Conservation (phyloP, 768 basidiomycete species). For the Trametes maxima region DNA sequence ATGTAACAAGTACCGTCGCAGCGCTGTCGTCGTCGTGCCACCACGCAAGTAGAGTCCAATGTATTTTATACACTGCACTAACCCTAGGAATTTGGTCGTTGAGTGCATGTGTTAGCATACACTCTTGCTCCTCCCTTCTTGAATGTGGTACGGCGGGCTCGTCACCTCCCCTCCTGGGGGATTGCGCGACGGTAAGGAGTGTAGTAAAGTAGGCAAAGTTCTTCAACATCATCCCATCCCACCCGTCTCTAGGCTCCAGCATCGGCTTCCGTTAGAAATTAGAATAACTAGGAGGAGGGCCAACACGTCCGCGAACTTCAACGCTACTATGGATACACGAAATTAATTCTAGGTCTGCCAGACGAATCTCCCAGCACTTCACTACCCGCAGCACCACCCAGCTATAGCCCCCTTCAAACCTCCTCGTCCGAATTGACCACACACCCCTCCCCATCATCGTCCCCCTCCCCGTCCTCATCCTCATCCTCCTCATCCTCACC, state of each 20-base stretch:
- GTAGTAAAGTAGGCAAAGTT: too few relatives aligned
- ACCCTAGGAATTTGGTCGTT: not conserved
- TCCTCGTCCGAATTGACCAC: not conserved
- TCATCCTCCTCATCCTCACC: not conserved
- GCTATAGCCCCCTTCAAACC: slow-evolving; percentile 4
- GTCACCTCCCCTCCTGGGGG: too few relatives aligned
- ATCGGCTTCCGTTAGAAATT: not conserved
- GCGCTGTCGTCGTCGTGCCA: slow-evolving; percentile 10
- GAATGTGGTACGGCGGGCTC: too few relatives aligned
- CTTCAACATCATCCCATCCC: too few relatives aligned
- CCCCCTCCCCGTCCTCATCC: not conserved
- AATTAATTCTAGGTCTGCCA: not conserved
- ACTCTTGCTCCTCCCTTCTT: too few relatives aligned
- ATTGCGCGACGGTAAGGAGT: too few relatives aligned
- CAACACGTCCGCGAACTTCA: not conserved
- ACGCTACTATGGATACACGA: not conserved
- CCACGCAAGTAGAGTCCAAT: slow-evolving; percentile 16
- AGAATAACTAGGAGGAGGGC: not conserved
- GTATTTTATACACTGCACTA: slow-evolving; percentile 9
- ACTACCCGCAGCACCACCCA: not conserved
- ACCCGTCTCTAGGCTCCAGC: too few relatives aligned
- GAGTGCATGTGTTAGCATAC: too few relatives aligned
- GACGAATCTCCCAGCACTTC: not conserved
- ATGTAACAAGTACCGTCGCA: slow-evolving; percentile 17
- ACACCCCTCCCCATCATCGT: not conserved